Base-by-base conservation (phyloP, 2,329 filamentous ascomycete species). In the Epichloe hybrida region DNA sequence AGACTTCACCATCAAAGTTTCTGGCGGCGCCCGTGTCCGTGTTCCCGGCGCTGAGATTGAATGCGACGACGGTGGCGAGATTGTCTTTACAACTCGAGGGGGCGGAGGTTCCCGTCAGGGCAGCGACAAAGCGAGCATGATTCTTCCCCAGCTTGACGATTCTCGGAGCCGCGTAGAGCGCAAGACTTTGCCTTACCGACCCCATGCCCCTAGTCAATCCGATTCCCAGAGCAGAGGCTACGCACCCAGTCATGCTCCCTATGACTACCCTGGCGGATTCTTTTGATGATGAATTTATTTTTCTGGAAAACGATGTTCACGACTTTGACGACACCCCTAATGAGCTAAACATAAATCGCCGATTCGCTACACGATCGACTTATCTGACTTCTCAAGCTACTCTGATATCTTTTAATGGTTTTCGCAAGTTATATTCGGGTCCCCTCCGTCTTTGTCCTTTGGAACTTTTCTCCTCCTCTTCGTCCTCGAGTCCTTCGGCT, bases 1-100 rank as follows among this genome's bases (percentile, higher is more conserved):
- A 38, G 77, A 81, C 54, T 69, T 81, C 51, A 83, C 77, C 15
- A 81, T 83, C 62, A 77, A 77, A 56, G 70, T 83, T 45, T 75
- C 72, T 23, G 77, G 76, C 12, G 69, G 69, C 35, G 73, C 77
- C n/a, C 69, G 74, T 21, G 72, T 83, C 51, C 73, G 75, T 55
- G 70, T 81, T 27, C 74, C 74, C 38, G 73, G 74, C 31, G 70
- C 78, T 9, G 75, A 80, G 60, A 80, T 83, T 58, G 72, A 77
- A 56, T 80, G 76, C 60, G 68, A 62, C 39, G 75, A 80, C 47
- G 79, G 78, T 38, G 77, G 78, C 21, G 78, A 81, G 58, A 77
- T 83, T 57, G 80, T 75, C 55, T 75, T 81, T 55, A 69, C 70
- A 45, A 58, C 65, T 55, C 58, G 64, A 15, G 40, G 39, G 7